These are phyloP conservation scores for Cylindrodendrum hubeiense DNA, from an alignment of 2,329 filamentous ascomycete species.

Conservation along the genomic window DNA sequence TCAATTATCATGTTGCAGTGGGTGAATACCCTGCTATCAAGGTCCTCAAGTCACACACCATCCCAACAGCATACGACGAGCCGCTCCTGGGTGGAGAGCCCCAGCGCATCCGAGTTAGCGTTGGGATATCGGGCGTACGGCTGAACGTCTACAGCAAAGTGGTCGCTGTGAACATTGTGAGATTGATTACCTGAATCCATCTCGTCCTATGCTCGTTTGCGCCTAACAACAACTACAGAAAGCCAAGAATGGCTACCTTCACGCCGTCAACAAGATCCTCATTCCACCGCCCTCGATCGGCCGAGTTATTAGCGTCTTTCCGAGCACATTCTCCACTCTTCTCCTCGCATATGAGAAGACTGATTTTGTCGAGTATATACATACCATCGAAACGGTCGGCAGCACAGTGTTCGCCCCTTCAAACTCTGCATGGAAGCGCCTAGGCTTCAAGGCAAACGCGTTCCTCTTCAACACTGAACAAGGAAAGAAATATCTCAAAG, in stretches of 20 bases:
- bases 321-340: conserved; percentile 82
- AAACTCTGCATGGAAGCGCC: conserved; percentile 82
- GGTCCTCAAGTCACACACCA: conserved; percentile 78
- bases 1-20: conserved; percentile 81
- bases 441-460: conserved; percentile 80
- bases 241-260: conserved; percentile 84
- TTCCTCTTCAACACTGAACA: conserved; percentile 85
- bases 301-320: conserved; percentile 71
- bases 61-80: conserved; percentile 76
- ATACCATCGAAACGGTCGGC: conserved; percentile 67
- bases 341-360: conserved; percentile 81
- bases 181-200: conserved; percentile 34
- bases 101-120: conserved; percentile 79
- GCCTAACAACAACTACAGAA: conserved; percentile 55
- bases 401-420: conserved; percentile 85
- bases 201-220: fast-evolving
- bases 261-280: conserved; percentile 81
- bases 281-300: conserved; percentile 77
- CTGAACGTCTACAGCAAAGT: conserved; percentile 85
- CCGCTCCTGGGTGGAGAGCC: conserved; percentile 71
- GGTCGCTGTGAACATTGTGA: conserved; percentile 76
- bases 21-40: conserved; percentile 75
- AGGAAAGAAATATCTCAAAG: conserved; percentile 81
- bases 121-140: conserved; percentile 72
- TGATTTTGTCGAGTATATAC: conserved; percentile 72